A percentile compares a stretch with the other conserved stretches of the same genome.
Conservation (phyloP, 352 stramenopile species). For the Globisporangium carolinianum region DNA sequence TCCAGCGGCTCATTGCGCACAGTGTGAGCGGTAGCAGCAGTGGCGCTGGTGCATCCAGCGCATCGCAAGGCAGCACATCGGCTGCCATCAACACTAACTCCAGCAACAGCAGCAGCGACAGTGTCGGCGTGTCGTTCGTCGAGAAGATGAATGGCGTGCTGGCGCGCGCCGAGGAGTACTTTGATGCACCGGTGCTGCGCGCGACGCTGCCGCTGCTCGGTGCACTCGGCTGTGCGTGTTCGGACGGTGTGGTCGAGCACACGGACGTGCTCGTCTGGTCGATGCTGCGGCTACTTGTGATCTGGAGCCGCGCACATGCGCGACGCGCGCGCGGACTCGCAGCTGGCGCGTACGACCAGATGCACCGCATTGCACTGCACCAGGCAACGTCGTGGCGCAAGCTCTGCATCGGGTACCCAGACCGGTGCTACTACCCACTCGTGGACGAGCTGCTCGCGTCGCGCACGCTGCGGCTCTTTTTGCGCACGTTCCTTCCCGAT, state of each 20-base stretch:
- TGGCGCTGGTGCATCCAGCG: neutral
- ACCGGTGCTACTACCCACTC: conserved; percentile 44
- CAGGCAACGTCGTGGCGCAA: conserved; percentile 46
- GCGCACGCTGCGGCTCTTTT: conserved; percentile 33
- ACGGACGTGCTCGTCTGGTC: conserved; percentile 41
- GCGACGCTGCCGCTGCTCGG: conserved; percentile 25
- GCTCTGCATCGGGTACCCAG: conserved; percentile 47
- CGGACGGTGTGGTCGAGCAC: conserved; percentile 20
- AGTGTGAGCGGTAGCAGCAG: neutral
- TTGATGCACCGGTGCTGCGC: conserved; percentile 15
- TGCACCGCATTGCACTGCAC: conserved; percentile 34
- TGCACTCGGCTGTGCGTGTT: conserved; percentile 34
- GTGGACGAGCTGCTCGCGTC: conserved; percentile 47
- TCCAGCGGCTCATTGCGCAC: conserved; percentile 27
- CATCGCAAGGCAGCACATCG: neutral
- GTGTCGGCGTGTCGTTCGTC: conserved; percentile 15
- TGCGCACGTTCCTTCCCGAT: conserved; percentile 48
- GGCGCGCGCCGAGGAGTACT: conserved; percentile 23
- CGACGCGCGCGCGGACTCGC: conserved; percentile 18
- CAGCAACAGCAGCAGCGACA: neutral
- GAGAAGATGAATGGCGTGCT: conserved; percentile 28
- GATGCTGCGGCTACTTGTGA: conserved; percentile 34
- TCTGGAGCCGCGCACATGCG: conserved; percentile 45
- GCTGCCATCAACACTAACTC: neutral
- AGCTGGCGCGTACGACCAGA: conserved; percentile 33